phyloP scores from a whole-genome alignment of 2,329 filamentous ascomycete genomes.

The Sporothrix humicola region DNA sequence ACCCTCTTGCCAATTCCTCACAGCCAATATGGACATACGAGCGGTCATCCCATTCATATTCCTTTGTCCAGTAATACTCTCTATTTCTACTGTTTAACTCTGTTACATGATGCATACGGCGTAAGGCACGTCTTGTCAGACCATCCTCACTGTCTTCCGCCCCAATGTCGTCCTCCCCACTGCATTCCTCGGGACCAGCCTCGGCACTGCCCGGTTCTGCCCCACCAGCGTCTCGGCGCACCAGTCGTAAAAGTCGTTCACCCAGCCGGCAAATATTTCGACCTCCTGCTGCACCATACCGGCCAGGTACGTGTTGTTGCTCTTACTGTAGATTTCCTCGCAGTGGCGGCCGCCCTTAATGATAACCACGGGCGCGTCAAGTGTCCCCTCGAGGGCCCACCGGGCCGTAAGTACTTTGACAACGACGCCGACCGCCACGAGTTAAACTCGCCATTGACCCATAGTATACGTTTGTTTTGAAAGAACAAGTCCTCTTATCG shows the following conservation, averaged over 20 bases:
- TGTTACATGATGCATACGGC: too few species aligned
- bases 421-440: slow-evolving; percentile 64
- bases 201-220: neutral
- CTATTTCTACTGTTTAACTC: too few species aligned
- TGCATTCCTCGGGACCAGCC: neutral
- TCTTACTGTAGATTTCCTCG: slow-evolving; percentile 55
- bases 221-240: neutral
- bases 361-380: slow-evolving; percentile 56
- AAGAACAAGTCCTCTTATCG: slow-evolving; percentile 36
- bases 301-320: slow-evolving; percentile 52
- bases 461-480: slow-evolving; percentile 60
- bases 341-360: slow-evolving; percentile 62
- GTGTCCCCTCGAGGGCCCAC: slow-evolving; percentile 59
- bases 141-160: neutral
- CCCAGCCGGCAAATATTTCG: slow-evolving; percentile 59
- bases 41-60: too few species aligned
- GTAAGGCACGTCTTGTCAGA: too few species aligned
- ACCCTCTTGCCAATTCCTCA: too few species aligned
- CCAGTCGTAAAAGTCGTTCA: slow-evolving; percentile 53
- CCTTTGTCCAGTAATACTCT: too few species aligned
- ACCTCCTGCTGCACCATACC: slow-evolving; percentile 55
- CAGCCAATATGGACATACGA: too few species aligned
- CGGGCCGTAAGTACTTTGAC: slow-evolving; percentile 59
- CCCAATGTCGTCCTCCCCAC: neutral
- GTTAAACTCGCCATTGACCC: slow-evolving; percentile 64